Evolutionary conservation across 805 yeast species (phyloP).

Genomic region (Candida caryicola): DNA sequence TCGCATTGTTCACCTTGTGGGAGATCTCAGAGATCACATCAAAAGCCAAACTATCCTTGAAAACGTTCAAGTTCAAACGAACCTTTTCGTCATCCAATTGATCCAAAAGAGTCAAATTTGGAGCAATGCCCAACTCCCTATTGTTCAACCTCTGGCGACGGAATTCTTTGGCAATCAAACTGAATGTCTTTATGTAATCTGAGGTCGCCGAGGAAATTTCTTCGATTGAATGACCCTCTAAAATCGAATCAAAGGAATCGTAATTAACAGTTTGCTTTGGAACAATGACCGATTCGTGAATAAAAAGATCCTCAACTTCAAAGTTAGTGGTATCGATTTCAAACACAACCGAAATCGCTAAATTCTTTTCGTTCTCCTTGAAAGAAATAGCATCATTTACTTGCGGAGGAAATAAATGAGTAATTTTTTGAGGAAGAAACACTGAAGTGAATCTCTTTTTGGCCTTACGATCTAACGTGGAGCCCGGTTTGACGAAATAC

Average conservation of each 20-base stretch:
- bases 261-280: conserved; percentile 61
- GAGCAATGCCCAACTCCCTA: conserved; percentile 43
- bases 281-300: conserved; percentile 66
- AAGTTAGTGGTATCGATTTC: conserved; percentile 70
- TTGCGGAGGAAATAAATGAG: conserved; percentile 65
- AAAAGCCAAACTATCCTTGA: conserved; percentile 55
- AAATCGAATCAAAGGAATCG: conserved; percentile 53
- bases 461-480: conserved; percentile 81
- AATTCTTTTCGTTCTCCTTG: conserved; percentile 53
- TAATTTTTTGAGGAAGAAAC: conserved; percentile 72
- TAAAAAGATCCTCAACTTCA: conserved; percentile 71
- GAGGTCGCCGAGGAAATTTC: conserved; percentile 53
- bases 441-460: conserved; percentile 89
- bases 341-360: conserved; percentile 76
- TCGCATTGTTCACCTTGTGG: conserved; percentile 76
- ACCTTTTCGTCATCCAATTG: conserved; percentile 85
- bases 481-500: conserved; percentile 66
- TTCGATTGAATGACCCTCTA: conserved; percentile 27
- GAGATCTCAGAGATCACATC: conserved; percentile 70
- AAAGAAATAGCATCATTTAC: conserved; percentile 62
- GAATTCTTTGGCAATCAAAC: conserved; percentile 65
- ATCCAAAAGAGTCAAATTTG: conserved; percentile 64
- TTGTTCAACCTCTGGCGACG: conserved; percentile 64
- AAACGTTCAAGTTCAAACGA: conserved; percentile 67
- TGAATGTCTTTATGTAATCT: conserved; percentile 62